phyloP scores from a whole-genome alignment of 306 rosid species.

The Vigna angularis region DNA sequence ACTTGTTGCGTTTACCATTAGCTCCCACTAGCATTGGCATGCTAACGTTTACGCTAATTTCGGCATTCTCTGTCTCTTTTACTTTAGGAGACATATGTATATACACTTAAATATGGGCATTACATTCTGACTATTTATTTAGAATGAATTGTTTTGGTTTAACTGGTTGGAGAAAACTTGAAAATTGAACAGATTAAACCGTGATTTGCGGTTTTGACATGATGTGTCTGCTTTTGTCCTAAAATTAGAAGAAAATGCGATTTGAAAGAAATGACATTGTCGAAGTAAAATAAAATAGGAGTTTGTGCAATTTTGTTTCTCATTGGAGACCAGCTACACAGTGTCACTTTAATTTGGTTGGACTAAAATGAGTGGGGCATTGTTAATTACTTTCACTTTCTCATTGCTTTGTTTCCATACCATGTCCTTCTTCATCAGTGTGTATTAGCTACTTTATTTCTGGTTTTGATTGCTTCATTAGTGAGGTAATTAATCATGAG shows the following conservation, averaged over 20 bases:
- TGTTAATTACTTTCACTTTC: slow-evolving; percentile 13
- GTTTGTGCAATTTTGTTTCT: slow-evolving; percentile 23
- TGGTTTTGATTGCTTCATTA: slow-evolving; percentile 2
- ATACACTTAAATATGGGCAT: not conserved
- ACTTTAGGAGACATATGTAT: not conserved
- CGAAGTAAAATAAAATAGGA: not conserved
- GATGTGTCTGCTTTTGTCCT: not conserved
- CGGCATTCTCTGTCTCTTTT: not conserved
- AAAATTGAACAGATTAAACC: slow-evolving; percentile 16
- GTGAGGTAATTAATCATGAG: slow-evolving; percentile 25
- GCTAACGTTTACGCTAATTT: slow-evolving; percentile 28
- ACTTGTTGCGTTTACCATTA: not conserved
- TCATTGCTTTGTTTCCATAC: slow-evolving; percentile 9
- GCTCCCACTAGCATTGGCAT: slow-evolving; percentile 6
- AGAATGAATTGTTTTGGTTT: not conserved
- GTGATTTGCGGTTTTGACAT: slow-evolving; percentile 27
- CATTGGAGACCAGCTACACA: slow-evolving; percentile 33
- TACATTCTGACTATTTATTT: not conserved
- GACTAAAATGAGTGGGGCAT: not conserved
- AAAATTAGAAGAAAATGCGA: not conserved
- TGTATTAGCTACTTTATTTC: not conserved
- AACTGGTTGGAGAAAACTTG: not conserved
- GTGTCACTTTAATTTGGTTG: slow-evolving; percentile 21
- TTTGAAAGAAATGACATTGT: not conserved
- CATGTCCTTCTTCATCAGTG: not conserved